Percentiles rank a stretch among this genome's conserved stretches.
Conservation (phyloP, 1,284 basidiomycete species). For the Cystobasidium pallidum region DNA sequence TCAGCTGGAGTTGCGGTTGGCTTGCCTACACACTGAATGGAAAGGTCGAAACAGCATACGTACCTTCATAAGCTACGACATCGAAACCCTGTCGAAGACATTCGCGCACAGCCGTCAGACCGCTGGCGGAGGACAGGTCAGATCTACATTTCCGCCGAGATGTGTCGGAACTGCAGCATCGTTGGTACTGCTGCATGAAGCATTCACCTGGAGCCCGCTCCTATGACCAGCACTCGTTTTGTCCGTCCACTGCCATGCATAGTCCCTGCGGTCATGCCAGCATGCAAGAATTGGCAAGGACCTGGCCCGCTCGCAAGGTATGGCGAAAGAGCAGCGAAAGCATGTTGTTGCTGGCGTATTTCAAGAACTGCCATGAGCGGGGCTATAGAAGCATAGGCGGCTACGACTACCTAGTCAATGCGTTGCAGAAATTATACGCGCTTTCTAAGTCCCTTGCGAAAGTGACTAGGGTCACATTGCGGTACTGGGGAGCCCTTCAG, state of each 20-base stretch:
- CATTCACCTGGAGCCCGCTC: conserved; percentile 38
- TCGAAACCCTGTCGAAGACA: conserved; percentile 20
- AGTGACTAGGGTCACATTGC: too few relatives aligned
- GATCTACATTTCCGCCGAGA: background rate
- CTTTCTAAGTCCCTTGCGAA: too few relatives aligned
- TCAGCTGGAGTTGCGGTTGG: background rate
- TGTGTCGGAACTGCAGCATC: too few relatives aligned
- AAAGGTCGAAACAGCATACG: background rate
- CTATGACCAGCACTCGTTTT: conserved; percentile 25
- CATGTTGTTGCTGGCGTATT: too few relatives aligned
- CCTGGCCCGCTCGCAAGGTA: background rate
- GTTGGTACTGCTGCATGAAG: too few relatives aligned
- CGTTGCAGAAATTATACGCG: too few relatives aligned
- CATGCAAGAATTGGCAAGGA: background rate
- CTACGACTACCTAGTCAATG: too few relatives aligned
- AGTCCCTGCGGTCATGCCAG: background rate
- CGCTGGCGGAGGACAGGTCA: conserved; percentile 12
- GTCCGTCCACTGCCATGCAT: too few relatives aligned
- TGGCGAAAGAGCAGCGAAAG: too few relatives aligned
- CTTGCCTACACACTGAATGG: background rate
- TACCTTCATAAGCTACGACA: conserved; percentile 32
- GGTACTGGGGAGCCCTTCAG: too few relatives aligned
- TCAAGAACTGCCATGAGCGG: too few relatives aligned
- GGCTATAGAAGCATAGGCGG: too few relatives aligned
- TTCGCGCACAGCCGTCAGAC: conserved; percentile 35